Conservation (phyloP, 139 green algal genomes). For the Cymbomonas tetramitiformis region DNA sequence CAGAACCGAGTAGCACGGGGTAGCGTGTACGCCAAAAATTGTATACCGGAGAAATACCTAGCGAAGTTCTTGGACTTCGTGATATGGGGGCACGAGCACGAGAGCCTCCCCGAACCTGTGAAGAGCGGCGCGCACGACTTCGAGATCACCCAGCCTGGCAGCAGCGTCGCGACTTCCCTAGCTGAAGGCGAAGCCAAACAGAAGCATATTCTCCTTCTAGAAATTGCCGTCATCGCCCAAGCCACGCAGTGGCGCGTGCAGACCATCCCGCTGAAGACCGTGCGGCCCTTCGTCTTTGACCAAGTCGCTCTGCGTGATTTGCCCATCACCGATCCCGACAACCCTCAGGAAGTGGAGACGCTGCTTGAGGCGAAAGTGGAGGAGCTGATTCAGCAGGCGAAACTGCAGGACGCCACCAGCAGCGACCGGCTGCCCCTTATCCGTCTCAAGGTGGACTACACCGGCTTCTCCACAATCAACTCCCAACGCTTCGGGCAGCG, state of each 20-base stretch:
- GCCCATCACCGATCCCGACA: too few species aligned
- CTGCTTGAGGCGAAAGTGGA: conserved; percentile 57
- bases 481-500: conserved; percentile 79
- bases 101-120: conserved; percentile 49
- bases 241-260: conserved; percentile 29
- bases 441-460: conserved; percentile 79
- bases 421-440: conserved; percentile 48
- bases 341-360: too few species aligned
- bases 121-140: conserved; percentile 9
- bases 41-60: conserved; percentile 61
- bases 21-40: conserved; percentile 49
- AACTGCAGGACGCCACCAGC: not conserved
- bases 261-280: conserved; percentile 53
- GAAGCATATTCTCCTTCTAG: conserved; percentile 83
- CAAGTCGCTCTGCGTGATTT: conserved; percentile 1
- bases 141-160: conserved; percentile 64
- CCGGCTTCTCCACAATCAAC: conserved; percentile 87
- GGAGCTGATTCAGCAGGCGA: conserved; percentile 35
- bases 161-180: conserved; percentile 57
- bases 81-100: conserved; percentile 95
- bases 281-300: conserved; percentile 30
- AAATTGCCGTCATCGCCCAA: conserved; percentile 40
- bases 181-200: conserved; percentile 66
- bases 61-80: conserved; percentile 81
- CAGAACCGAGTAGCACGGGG: conserved; percentile 71